Conservation (phyloP, 768 basidiomycete species). For the Lactarius tabidus region DNA sequence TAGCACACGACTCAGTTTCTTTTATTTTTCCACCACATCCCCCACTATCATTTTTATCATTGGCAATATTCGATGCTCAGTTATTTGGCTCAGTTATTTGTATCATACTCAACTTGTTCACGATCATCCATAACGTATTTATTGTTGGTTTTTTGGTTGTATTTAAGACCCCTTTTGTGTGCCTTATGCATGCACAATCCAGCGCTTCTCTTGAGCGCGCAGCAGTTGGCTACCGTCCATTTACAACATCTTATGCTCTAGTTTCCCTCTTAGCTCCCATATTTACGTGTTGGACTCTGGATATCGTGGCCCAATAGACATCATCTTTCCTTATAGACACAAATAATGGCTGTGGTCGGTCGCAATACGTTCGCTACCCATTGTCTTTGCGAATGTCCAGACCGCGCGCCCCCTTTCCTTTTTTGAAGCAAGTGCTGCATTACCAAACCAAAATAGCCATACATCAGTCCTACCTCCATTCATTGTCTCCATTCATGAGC, state of each 20-base stretch:
- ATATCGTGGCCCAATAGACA: neutral
- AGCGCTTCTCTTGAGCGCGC: neutral
- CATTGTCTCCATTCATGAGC: conserved; percentile 6
- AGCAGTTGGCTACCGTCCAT: neutral
- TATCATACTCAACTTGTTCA: neutral
- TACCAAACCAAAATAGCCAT: neutral
- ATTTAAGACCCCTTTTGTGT: neutral
- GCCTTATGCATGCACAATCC: neutral
- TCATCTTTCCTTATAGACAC: neutral
- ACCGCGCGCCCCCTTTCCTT: neutral
- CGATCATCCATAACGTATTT: neutral
- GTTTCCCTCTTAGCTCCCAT: neutral
- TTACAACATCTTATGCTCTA: neutral
- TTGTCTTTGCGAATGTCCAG: neutral
- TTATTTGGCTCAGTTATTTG: neutral
- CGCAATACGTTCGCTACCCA: neutral
- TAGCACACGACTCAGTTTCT: neutral
- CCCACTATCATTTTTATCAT: neutral
- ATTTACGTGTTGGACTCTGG: neutral
- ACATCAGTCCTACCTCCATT: neutral
- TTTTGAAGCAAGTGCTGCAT: neutral
- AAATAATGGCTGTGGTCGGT: neutral
- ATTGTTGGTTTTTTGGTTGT: neutral
- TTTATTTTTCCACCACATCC: neutral
- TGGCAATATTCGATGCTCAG: neutral